These are phyloP conservation scores for Onygenales sp. DNA, from an alignment of 2,329 filamentous ascomycete species.

Conservation along the genomic window DNA sequence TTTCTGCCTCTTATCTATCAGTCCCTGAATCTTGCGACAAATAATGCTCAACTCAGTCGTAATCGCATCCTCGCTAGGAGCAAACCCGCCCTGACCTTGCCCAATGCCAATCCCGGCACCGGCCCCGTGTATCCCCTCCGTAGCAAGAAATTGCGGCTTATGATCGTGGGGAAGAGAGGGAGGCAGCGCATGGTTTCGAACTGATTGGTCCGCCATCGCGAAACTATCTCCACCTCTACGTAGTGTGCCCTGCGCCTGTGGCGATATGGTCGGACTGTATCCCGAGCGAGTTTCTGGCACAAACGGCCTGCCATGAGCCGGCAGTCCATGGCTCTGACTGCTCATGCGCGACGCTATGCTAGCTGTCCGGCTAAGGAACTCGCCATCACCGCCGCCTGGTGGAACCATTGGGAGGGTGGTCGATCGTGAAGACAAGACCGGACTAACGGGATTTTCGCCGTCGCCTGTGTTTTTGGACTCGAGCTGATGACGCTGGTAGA, in stretches of 20 bases:
- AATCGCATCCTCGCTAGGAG: constrained; percentile 66
- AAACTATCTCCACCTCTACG: constrained; percentile 18
- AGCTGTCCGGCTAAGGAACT: constrained; percentile 13
- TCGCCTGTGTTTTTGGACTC: constrained; percentile 38
- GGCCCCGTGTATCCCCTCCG: constrained; percentile 48
- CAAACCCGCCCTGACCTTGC: constrained; percentile 53
- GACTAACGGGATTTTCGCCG: constrained; percentile 28
- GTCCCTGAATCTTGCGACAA: constrained; percentile 79
- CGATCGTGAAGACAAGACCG: constrained; percentile 24
- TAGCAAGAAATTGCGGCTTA: constrained; percentile 43
- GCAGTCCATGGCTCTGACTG: constrained; percentile 10
- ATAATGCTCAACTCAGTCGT: constrained; percentile 77
- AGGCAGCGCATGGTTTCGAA: constrained; percentile 41
- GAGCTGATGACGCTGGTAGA: constrained; percentile 81
- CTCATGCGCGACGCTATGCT: constrained; percentile 17
- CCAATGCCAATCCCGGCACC: constrained; percentile 53
- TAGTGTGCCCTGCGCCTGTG: not conserved
- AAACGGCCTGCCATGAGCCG: not conserved
- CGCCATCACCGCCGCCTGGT: constrained; percentile 3
- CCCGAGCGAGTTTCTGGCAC: not conserved
- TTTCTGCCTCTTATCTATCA: constrained; percentile 79
- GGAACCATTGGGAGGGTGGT: constrained; percentile 14
- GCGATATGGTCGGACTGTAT: not conserved
- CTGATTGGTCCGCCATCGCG: constrained; percentile 39
- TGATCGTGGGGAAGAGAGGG: constrained; percentile 45